These are phyloP conservation scores for Sanghuangporus sanghuang DNA, from an alignment of 1,284 basidiomycete genomes.

Conservation along the genomic window DNA sequence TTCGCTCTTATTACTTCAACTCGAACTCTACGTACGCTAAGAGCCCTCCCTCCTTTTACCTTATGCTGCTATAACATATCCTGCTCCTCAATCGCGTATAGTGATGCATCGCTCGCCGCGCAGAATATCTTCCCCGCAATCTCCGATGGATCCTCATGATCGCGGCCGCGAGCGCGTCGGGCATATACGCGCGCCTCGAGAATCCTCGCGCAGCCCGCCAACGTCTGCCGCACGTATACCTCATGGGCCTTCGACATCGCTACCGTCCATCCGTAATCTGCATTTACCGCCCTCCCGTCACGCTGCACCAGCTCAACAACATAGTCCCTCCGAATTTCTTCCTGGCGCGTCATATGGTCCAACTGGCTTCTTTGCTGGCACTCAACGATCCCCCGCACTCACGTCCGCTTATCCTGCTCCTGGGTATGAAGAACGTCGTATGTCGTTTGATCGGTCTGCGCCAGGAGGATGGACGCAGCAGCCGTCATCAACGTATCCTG, in stretches of 20 bases:
- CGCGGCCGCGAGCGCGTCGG: background rate
- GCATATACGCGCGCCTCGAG: background rate
- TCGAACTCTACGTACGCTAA: background rate
- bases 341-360: constrained; percentile 7
- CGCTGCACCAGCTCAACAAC: constrained; percentile 15
- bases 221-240: background rate
- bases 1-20: background rate
- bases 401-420: constrained; percentile 21
- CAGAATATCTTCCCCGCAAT: constrained; percentile 1
- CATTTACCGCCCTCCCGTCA: constrained; percentile 43
- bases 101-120: background rate
- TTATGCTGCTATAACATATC: background rate
- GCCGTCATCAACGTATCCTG: background rate
- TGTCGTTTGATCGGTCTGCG: background rate
- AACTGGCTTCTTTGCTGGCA: constrained; percentile 5
- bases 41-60: background rate
- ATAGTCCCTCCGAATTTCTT: constrained; percentile 18
- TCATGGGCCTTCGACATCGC: constrained; percentile 25
- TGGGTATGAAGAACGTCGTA: background rate
- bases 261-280: constrained; percentile 63
- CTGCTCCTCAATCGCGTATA: background rate
- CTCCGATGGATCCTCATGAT: background rate
- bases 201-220: background rate
- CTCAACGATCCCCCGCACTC: constrained; percentile 20
- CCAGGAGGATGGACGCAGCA: background rate